A percentile compares a stretch with the other conserved stretches of the same genome.
These are phyloP conservation scores for Fraxinus angustifolia DNA, from an alignment of 305 asterid genomes.

Conservation along the genomic window DNA sequence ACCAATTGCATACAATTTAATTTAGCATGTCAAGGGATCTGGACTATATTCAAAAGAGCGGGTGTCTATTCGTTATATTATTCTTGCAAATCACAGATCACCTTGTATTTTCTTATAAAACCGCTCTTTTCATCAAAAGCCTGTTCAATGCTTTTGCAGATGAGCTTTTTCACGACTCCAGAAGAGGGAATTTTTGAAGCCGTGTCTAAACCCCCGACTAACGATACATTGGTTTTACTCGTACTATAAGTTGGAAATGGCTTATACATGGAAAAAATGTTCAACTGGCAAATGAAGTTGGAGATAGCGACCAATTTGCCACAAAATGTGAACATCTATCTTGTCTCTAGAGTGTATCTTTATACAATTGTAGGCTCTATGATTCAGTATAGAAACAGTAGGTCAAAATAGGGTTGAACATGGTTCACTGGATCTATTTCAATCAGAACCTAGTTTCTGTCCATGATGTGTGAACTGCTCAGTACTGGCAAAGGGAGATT, in stretches of 20 bases:
- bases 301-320: conserved; percentile 7
- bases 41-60: neutral
- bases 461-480: conserved; percentile 23
- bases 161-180: conserved; percentile 43
- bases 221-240: neutral
- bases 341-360: conserved; percentile 28
- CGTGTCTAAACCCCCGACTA: conserved; percentile 16
- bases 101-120: conserved; percentile 3
- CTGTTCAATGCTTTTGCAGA: conserved; percentile 34
- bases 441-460: conserved; percentile 24
- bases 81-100: conserved; percentile 5
- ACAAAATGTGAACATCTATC: conserved; percentile 22
- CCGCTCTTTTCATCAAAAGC: neutral
- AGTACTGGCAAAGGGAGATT: conserved; percentile 16
- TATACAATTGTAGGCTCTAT: conserved; percentile 31
- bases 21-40: neutral
- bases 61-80: neutral
- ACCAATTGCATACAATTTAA: neutral
- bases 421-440: conserved; percentile 25
- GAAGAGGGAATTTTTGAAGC: conserved; percentile 40
- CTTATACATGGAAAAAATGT: neutral
- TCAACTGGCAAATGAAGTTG: neutral
- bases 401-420: neutral
- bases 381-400: conserved; percentile 1
- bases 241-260: conserved; percentile 14